Base-by-base conservation (phyloP, 192 early-diverging fungal species). In the Linnemannia schmuckeri region DNA sequence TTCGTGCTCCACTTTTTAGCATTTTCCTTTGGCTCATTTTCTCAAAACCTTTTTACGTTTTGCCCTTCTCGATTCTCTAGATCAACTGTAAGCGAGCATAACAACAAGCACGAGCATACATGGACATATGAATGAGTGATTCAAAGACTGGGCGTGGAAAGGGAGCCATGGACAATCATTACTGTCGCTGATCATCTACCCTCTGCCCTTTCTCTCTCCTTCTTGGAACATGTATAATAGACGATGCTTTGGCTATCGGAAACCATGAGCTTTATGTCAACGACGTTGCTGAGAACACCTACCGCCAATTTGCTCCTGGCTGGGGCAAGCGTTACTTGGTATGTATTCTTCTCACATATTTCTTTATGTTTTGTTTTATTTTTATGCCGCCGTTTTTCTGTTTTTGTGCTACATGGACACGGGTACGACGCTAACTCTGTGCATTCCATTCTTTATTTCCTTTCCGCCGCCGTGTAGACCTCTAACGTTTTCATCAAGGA, bases 401-500 rank as follows among this genome's bases (percentile, higher is more conserved):
- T 22, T 66, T 66, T 33, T 33, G 61, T 33, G 30, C 27, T 66
- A 66, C 61, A 66, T 66, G 12, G 30, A 24, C 61, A 33, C 33
- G 30, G 13, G 13, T 66, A 66, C 61, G 12, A 15, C 10, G 61
- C 61, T 66, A 33, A 66, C 12, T 1, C 18, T 52, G 49, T 18
- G 12, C 3, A 27, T 66, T 66, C 30, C 61, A 3, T 52, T 52
- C 61, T 30, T 4, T 35, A n/a, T 3, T 24, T 61, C n/a, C 57
- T 22, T 18, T 52, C 3, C 1, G 1, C 4, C 17, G 18, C 20
- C 18, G 18, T 52, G 7, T 66, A 66, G 79, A 87, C 85, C 66
- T 87, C 85, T 27, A 87, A 87, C 70, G 66, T 63, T 44, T 87
- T 81, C 72, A 81, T 87, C 54, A 81, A 77, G 72, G 76, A 87